Evolutionary conservation across 1,139 yeast genomes (phyloP), one percentile per base, ranked within the genome.

Genomic region (Candida tropicalis): DNA sequence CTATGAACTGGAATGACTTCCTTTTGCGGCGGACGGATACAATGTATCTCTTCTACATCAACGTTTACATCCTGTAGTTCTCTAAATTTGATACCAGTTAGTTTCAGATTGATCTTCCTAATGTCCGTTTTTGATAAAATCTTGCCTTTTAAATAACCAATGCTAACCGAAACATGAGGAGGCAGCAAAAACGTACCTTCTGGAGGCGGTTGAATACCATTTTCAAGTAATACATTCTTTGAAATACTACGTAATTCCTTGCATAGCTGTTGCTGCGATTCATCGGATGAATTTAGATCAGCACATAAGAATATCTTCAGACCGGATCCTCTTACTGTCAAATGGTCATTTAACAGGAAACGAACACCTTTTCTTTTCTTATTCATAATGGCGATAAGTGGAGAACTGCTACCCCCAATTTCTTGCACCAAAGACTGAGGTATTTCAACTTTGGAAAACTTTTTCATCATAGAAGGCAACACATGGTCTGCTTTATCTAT

Each of bases 11-110:
- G 16, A 13, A 13, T 17, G 8, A 12, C 25, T 9, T 20, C 29
- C 9, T 32, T 32, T 12, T 11, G 35, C 3, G 15, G 25, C 6
- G 23, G 23, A 17, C 13, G 8, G 11, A 18, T 4, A 2, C 12
- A n/a, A 20, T 15, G 25, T n/a, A 31, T 18, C 35, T 31, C 43
- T 12, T 34, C 39, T 1, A 42, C 31, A 18, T 42, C 43, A 13
- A 39, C 17, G 3, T 32, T 13, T 17, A 42, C 16, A 17, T 39
- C 42, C 8, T 16, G 27, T 9, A 45, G 7, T 9, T 41, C 39
- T 5, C 17, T 12, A 12, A 29, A 23, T 11, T 24, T 38, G 13
- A 35, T 15, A 6, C 3, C 17, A 4, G n/a, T 3, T 5, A 36
- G 12, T 25, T 35, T 9, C n/a, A 17, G 10, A 17, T 23, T 35